These are phyloP conservation scores for Byssoonygena ceratinophila DNA, from an alignment of 2,329 filamentous ascomycete genomes.

Conservation along the genomic window DNA sequence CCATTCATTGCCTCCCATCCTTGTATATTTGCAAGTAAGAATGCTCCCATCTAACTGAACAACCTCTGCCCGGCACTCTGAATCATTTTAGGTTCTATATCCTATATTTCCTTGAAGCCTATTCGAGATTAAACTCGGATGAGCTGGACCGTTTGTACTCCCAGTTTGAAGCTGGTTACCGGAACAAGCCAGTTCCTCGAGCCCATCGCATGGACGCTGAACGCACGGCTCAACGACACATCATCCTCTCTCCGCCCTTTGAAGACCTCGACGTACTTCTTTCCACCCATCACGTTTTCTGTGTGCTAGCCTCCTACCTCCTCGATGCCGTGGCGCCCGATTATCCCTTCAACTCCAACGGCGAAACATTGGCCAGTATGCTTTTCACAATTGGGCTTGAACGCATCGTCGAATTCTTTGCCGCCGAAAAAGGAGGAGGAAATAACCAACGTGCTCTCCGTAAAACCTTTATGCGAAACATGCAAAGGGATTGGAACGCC, in stretches of 20 bases:
- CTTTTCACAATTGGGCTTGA: slow-evolving; percentile 31
- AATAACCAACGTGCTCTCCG: slow-evolving; percentile 32
- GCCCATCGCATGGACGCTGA: slow-evolving; percentile 29
- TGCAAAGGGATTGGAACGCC: slow-evolving; percentile 30
- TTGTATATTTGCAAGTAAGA: no score
- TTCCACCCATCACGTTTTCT: slow-evolving; percentile 35
- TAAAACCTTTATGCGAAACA: slow-evolving; percentile 37
- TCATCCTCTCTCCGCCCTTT: slow-evolving; percentile 33
- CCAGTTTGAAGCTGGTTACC: slow-evolving; percentile 31
- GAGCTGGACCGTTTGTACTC: slow-evolving; percentile 30
- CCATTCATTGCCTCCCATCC: no score
- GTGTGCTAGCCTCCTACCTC: slow-evolving; percentile 32
- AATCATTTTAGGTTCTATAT: slow-evolving; percentile 29
- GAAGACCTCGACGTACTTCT: slow-evolving; percentile 32
- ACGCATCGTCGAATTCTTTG: slow-evolving; percentile 35
- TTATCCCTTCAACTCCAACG: slow-evolving; percentile 20
- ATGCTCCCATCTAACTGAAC: slow-evolving; percentile 1
- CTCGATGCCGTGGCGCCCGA: slow-evolving; percentile 30
- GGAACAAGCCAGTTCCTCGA: slow-evolving; percentile 30
- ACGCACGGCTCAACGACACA: slow-evolving; percentile 28
- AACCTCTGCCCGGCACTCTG: neutral
- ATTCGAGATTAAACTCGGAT: slow-evolving; percentile 29
- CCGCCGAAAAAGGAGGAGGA: slow-evolving; percentile 35
- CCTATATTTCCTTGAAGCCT: slow-evolving; percentile 35
- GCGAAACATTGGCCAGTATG: slow-evolving; percentile 34